Percentiles rank a stretch among this genome's conserved stretches.
Conservation (phyloP, 2,329 filamentous ascomycete species). For the Botrytis squamosa region DNA sequence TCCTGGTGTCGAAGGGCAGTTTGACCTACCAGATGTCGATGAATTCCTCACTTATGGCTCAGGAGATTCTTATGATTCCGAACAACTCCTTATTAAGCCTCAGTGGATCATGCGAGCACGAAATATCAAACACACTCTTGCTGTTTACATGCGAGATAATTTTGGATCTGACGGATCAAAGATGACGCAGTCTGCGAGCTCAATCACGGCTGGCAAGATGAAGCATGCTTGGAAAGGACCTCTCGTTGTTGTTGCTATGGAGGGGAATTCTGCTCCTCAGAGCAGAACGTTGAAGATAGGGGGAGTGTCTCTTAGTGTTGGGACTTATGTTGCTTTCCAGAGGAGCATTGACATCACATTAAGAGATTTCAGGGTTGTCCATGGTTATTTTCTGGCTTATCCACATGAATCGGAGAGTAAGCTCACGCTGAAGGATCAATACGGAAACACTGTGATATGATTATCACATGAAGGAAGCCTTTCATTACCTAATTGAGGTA, state of each 20-base stretch:
- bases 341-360: not conserved
- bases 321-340: not conserved
- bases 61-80: not conserved
- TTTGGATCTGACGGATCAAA: constrained; percentile 11
- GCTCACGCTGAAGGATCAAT: not conserved
- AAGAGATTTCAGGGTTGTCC: constrained; percentile 9
- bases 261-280: not conserved
- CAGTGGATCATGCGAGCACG: not conserved
- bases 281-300: not conserved
- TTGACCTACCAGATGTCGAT: not conserved
- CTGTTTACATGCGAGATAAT: not conserved
- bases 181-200: constrained; percentile 2
- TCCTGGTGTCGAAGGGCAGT: not conserved
- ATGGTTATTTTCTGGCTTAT: constrained; percentile 14
- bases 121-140: not conserved
- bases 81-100: not conserved
- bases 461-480: not conserved
- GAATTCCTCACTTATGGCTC: not conserved
- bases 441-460: not conserved
- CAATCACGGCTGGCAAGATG: not conserved
- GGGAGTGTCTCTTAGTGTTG: not conserved
- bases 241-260: not conserved
- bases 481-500: not conserved
- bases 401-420: not conserved
- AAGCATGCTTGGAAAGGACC: not conserved